Evolutionary conservation across 192 early-diverging fungal genomes (phyloP), one percentile per base, ranked within the genome.

Genomic region (Gonapodya sp.): DNA sequence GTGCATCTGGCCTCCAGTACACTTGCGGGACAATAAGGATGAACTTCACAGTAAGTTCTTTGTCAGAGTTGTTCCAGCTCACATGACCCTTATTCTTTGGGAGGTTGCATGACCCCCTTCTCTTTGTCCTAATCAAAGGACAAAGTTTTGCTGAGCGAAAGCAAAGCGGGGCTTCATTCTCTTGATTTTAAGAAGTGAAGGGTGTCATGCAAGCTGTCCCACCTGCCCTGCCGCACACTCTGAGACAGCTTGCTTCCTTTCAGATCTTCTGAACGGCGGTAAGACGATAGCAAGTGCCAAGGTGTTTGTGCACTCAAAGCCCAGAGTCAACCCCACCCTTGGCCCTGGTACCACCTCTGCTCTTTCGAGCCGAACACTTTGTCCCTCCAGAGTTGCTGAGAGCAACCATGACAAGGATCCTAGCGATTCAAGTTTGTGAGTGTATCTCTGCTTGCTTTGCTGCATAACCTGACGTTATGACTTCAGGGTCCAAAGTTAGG

Each of bases 101-200:
- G n/a, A n/a, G n/a, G n/a, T n/a, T n/a, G n/a, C n/a, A n/a, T n/a
- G n/a, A n/a, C n/a, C n/a, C n/a, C n/a, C n/a, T n/a, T n/a, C n/a
- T n/a, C n/a, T n/a, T n/a, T n/a, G n/a, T n/a, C n/a, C n/a, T n/a
- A n/a, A n/a, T n/a, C n/a, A n/a, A n/a, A n/a, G 46, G 46, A 64
- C 46, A 64, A 64, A 16, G 46, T 64, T 64, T 64, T 64, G 46
- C 46, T 64, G 46, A 64, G 46, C 46, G n/a, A 64, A 64, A 64
- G 46, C 46, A 64, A 64, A 64, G 46, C 46, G 24, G 24, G 46
- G 24, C 46, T 64, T 64, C 46, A 64, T 64, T 64, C 46, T 64
- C 24, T 64, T 64, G 24, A 64, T 8, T 64, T 16, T 16, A 64
- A 64, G 46, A 64, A 16, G 46, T 16, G 46, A 64, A 64, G 46